Conservation (phyloP, 2,329 filamentous ascomycete species). For the Fusarium sp. region DNA sequence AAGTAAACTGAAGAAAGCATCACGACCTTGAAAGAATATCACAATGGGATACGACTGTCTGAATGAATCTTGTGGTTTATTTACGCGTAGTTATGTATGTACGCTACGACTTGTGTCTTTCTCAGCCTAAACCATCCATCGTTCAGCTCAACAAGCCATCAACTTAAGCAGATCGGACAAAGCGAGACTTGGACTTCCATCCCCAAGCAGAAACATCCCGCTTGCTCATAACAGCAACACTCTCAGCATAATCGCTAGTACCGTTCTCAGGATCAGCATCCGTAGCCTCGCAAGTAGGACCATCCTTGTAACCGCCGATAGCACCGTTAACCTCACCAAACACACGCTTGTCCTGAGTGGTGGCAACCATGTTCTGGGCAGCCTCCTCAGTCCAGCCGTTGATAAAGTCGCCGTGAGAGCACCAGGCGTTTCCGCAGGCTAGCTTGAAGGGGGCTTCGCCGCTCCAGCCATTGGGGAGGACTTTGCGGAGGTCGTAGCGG, state of each 20-base stretch:
- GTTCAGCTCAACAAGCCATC: not conserved
- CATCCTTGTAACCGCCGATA: slow-evolving; percentile 29
- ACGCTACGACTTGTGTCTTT: not conserved
- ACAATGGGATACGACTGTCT: not conserved
- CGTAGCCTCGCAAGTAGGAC: slow-evolving; percentile 45
- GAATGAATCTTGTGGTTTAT: not conserved
- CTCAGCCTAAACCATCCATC: not conserved
- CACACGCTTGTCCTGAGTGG: slow-evolving; percentile 50
- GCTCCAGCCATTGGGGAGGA: slow-evolving; percentile 58
- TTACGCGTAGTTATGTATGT: not conserved
- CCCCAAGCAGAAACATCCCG: slow-evolving; percentile 12
- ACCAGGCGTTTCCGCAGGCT: slow-evolving; percentile 55
- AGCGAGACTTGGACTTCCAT: slow-evolving; percentile 13
- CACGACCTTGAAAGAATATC: not conserved
- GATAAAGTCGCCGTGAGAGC: slow-evolving; percentile 62
- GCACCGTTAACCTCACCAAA: slow-evolving; percentile 49
- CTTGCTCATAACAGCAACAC: slow-evolving; percentile 31
- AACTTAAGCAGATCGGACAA: not conserved
- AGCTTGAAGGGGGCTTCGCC: slow-evolving; percentile 58
- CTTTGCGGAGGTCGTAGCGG: slow-evolving; percentile 59
- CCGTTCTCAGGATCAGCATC: slow-evolving; percentile 57
- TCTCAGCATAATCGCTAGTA: slow-evolving; percentile 53
- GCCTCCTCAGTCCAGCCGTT: slow-evolving; percentile 56
- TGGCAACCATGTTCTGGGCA: slow-evolving; percentile 54
- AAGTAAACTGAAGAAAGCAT: not conserved